Evolutionary conservation across 176 grass and related monocot genomes (phyloP), one percentile per base, ranked within the genome.

Genomic region (Paspalum vaginatum): DNA sequence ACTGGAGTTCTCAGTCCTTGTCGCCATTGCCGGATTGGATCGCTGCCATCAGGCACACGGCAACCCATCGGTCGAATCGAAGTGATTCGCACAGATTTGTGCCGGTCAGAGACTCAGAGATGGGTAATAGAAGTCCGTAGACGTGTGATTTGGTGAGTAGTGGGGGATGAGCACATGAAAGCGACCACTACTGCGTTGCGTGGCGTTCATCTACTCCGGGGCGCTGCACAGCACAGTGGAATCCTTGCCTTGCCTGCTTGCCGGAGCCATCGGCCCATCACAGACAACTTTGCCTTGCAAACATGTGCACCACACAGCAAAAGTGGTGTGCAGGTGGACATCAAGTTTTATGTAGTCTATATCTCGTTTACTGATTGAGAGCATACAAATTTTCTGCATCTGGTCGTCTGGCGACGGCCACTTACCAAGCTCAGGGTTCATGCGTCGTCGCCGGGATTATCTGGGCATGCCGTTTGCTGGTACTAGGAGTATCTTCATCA

Each of bases 91-190:
- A 13, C 25, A 42, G n/a, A 58, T 5, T 0, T 67, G 68, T 0
- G 50, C 60, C 20, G 2, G 32, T 32, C 32, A 3, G 32, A 32
- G 32, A 32, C 32, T 59, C 72, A 56, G 50, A 58, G 37, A 85
- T 4, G 17, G 49, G 21, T 24, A 37, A 85, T 2, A 8, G 59
- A 0, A 26, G 32, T 16, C 18, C n/a, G 8, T 25, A 7, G 21
- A 57, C 84, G 22, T 37, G 39, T 65, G 81, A 5, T 5, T 11
- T 56, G 17, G 32, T 52, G 24, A 42, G n/a, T 1, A 37, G 70
- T 81, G 71, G 51, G 50, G 32, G 78, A 70, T 48, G 79, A 70
- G 79, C 61, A 76, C 70, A 81, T 53, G 71, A 83, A 44, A 65
- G 25, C 73, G 65, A 78, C 73, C 47, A 12, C 37, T 16, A 12